Percentiles rank a stretch among this genome's conserved stretches.
These are phyloP conservation scores for Dendrocalamus sinicus DNA, from an alignment of 176 grass and related monocot species.

Conservation along the genomic window DNA sequence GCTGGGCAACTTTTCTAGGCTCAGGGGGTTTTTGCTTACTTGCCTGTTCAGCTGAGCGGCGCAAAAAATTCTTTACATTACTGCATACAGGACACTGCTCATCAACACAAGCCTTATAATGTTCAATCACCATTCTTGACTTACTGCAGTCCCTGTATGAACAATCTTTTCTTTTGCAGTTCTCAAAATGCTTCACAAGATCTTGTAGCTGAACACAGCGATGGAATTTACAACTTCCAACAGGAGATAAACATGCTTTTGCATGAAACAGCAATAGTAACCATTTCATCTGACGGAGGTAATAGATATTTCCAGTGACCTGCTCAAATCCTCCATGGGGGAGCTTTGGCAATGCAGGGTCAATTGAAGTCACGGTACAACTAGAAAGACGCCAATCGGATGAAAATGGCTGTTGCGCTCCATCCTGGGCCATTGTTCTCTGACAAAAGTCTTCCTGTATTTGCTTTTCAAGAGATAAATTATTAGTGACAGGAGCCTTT, in stretches of 20 bases:
- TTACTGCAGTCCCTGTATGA: conserved; percentile 58
- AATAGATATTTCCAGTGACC: conserved; percentile 57
- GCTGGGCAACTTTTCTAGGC: conserved; percentile 54
- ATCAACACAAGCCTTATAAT: conserved; percentile 72
- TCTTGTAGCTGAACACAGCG: conserved; percentile 76
- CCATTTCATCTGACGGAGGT: conserved; percentile 78
- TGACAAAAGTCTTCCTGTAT: conserved; percentile 72
- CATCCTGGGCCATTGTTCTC: conserved; percentile 56
- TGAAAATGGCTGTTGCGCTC: conserved; percentile 51
- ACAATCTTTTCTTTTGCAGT: conserved; percentile 75
- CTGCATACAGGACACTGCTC: conserved; percentile 85
- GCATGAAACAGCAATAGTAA: conserved; percentile 84
- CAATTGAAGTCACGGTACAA: conserved; percentile 40
- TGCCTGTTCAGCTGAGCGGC: conserved; percentile 59
- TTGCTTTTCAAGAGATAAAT: conserved; percentile 69
- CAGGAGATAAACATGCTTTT: conserved; percentile 64
- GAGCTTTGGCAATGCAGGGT: conserved; percentile 39
- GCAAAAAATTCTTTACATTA: conserved; percentile 62
- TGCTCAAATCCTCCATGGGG: conserved; percentile 52
- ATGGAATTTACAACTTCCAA: conserved; percentile 82
- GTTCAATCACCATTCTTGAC: conserved; percentile 63
- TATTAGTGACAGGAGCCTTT: conserved; percentile 56
- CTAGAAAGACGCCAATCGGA: conserved; percentile 54
- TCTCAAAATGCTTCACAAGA: conserved; percentile 73
- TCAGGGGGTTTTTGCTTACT: conserved; percentile 46